Evolutionary conservation across 176 grass and related monocot species (phyloP), one percentile per base, ranked within the genome.

Genomic region (Metroxylon sagu): DNA sequence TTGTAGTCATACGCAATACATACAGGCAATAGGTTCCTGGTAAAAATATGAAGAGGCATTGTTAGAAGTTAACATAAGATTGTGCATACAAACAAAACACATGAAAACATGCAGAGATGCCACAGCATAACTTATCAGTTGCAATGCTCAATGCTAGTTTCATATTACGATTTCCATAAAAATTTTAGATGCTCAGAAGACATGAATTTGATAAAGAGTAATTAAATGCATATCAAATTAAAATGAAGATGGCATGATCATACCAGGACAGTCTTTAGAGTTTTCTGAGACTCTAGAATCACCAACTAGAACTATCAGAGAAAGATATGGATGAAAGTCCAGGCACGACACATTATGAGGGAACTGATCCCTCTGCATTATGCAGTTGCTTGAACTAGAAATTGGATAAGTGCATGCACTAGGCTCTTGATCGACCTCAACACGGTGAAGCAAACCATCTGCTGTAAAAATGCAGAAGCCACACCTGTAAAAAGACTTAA

Each of bases 341-440:
- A 90, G n/a, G 52, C 92, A 90, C 1, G 26, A 72, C 64, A 97
- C 76, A 76, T 65, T 79, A 75, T 43, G 54, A 72, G 87, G 92
- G 58, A 84, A 76, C 67, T 95, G 75, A 60, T 65, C 71, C 65
- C 59, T 64, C 62, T 66, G 79, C 56, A 62, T 49, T 82, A 78
- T 73, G 18, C 75, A 62, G 69, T 82, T 71, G 71, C 49, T 88
- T 53, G 68, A 68, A 74, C 74, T 71, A 17, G 73, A 59, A 70
- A 84, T 59, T 59, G 75, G 62, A 67, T 64, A 62, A 50, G 60
- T 50, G 81, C 17, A 66, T 54, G 26, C 62, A 61, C 72, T 67
- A 50, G 53, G 61, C 59, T 73, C 83, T 80, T 88, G 64, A 63
- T 27, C 73, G 72, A 79, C 70, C 76, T 84, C 74, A 56, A 91